Percentiles rank a stretch among this genome's conserved stretches.
phyloP scores from a whole-genome alignment of 306 rosid genomes.

The Begonia loranthoides region DNA sequence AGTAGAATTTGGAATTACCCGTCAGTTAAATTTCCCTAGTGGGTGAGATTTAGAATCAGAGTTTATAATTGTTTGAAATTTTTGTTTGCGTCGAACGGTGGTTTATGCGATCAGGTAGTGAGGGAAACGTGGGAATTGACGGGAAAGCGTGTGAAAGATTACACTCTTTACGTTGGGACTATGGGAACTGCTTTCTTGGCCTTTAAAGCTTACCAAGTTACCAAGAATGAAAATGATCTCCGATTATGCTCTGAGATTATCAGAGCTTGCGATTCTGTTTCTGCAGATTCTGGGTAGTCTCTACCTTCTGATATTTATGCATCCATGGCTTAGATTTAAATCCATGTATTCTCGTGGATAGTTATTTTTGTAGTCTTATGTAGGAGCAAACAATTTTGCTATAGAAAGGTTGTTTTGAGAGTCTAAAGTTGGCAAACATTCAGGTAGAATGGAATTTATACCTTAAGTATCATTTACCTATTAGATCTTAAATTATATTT shows the following conservation, averaged over 20 bases:
- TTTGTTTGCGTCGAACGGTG: constrained; percentile 7
- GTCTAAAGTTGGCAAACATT: no score
- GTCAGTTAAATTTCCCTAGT: not conserved
- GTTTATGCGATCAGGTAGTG: constrained; percentile 45
- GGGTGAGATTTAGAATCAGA: not conserved
- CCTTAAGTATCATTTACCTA: no score
- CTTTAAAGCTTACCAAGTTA: constrained; percentile 52
- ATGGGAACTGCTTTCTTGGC: constrained; percentile 66
- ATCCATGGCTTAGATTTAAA: not conserved
- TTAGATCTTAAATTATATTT: no score
- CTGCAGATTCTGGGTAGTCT: constrained; percentile 42
- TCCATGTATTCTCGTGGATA: no score
- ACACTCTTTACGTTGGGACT: constrained; percentile 53
- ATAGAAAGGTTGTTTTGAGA: no score
- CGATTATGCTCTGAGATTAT: constrained; percentile 51
- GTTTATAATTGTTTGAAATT: not conserved
- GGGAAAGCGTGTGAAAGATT: constrained; percentile 46
- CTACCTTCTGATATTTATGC: not conserved
- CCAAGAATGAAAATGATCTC: constrained; percentile 47
- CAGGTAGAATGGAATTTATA: no score
- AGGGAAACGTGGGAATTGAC: constrained; percentile 53
- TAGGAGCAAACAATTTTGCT: no score
- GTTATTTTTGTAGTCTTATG: no score
- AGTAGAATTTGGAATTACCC: constrained; percentile 1
- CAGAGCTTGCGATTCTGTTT: constrained; percentile 62